Evolutionary conservation across 2,329 filamentous ascomycete species (phyloP).

Genomic region (Dothistroma pini): DNA sequence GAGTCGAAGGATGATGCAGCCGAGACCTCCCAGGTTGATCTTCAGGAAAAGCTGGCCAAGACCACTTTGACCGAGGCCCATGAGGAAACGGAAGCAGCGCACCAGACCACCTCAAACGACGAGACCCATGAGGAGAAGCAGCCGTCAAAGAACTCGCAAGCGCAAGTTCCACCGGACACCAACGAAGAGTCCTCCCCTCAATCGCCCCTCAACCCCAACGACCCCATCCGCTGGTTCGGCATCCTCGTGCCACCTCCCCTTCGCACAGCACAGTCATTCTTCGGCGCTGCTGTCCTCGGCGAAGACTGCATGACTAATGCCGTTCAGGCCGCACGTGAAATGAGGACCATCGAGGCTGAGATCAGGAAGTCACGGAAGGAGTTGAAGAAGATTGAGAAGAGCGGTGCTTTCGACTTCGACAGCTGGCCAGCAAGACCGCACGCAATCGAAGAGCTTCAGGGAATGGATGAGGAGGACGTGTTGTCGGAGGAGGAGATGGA

Average conservation of each 20-base stretch:
- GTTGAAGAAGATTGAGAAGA: conserved; percentile 38
- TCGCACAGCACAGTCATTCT: conserved; percentile 56
- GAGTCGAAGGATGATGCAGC: background rate
- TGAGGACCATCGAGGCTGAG: conserved; percentile 65
- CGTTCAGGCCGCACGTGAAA: conserved; percentile 55
- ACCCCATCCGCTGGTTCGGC: conserved; percentile 59
- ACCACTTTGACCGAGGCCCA: too few relatives aligned
- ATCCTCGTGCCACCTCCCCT: conserved; percentile 49
- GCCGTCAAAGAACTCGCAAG: too few relatives aligned
- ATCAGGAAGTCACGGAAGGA: conserved; percentile 56
- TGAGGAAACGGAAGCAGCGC: too few relatives aligned
- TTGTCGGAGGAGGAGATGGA: background rate
- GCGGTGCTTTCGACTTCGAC: background rate
- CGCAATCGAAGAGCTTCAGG: background rate
- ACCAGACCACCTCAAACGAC: background rate
- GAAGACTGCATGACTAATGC: conserved; percentile 57
- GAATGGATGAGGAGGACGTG: background rate
- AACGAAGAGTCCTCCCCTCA: background rate
- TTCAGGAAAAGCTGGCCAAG: background rate
- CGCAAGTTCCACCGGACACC: conserved; percentile 38
- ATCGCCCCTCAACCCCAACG: conserved; percentile 27
- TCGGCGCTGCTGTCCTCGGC: conserved; percentile 51
- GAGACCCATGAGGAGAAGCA: background rate
- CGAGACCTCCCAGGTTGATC: background rate
- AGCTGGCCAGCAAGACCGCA: background rate